Evolutionary conservation across 78 protist genomes (phyloP), one percentile per base, ranked within the genome.

Genomic region (Chrysochromulina parva): DNA sequence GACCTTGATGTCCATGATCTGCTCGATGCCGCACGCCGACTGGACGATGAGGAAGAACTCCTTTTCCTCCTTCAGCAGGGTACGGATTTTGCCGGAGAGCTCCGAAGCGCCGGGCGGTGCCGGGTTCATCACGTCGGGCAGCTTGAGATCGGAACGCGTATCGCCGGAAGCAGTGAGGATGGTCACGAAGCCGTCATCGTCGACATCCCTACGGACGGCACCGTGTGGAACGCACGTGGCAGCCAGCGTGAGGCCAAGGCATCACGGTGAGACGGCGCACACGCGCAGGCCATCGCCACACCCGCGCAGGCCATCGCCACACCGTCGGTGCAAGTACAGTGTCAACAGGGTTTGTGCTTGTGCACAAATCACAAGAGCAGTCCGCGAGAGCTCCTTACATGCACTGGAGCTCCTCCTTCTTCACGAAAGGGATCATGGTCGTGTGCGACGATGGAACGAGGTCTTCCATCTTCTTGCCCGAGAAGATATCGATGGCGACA

Each of bases 401-500:
- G 57, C 95, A 91, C 90, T 90, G 47, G 95, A 90, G 97, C 76
- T 97, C 99, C 2, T 7, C 14, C 53, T 98, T 91, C 85, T 26
- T 74, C 90, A 98, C 97, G 89, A 81, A 62, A 86, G 99, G 99
- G 53, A 95, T 97, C 28, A 93, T 94, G 85, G 97, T 93, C 96
- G 97, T 98, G 96, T 97, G 99, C 80, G 99, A 94, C 59, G 99
- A 91, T 69, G 99, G 98, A 55, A 91, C 90, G 66, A 96, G 88
- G 73, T 97, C 99, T 94, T 58, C 62, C 90, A 84, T 69, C 97
- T 98, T 98, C 96, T 93, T 95, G 87, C 98, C 98, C 57, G 97
- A 95, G 98, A 98, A 98, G 93, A 98, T 97, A 84, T 98, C 99
- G 38, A 95, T 86, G 78, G 95, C 99, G 66, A 91, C 90, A 54